Evolutionary conservation across 1,284 basidiomycete genomes (phyloP), one percentile per base, ranked within the genome.

Genomic region (Apiotrichum gracile): DNA sequence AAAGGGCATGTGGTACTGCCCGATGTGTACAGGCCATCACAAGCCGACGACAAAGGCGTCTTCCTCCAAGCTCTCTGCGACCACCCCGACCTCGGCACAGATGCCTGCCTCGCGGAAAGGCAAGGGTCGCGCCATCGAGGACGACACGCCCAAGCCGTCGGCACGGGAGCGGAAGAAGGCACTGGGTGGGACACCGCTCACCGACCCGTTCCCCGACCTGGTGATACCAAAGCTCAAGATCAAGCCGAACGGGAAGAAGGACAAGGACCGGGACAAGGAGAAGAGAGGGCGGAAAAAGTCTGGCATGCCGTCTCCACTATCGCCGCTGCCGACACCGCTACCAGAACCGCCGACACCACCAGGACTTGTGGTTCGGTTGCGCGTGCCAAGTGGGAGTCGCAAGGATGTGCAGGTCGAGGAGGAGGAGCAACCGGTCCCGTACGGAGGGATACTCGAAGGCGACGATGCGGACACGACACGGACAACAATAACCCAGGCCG

Each of bases 391-490:
- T 37, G 64, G 63, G 1, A 49, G 39, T 12, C 61, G 55, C 25
- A 58, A 61, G 17, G 63, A 65, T 16, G 59, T 67, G 10, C 63
- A 64, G 27, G 61, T 66, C 10, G 69, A 70, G 45, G 64, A 67
- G 12, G 72, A 68, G 50, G 72, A 72, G 45, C 70, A 72, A 24
- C 62, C 75, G 63, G 55, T 76, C 49, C 78, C 91, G 53, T 90
- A 94, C 73, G 87, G 93, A 52, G 87, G 92, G 37, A 78, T 93
- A 51, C 78, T 97, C 48, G 75, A 73, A 17, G 77, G 80, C 0
- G 77, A 80, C 16, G 87, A 97, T 49, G 83, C 91, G 26, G 88
- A 91, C 69, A 87, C 81, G 26, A 76, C 79, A 19, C 84, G 83
- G 60, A 92, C 91, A n/a, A 70, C 75, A 6, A 83, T 92, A 35